These are phyloP conservation scores for Solanum aculeatissimum DNA, from an alignment of 305 asterid species.

Conservation along the genomic window DNA sequence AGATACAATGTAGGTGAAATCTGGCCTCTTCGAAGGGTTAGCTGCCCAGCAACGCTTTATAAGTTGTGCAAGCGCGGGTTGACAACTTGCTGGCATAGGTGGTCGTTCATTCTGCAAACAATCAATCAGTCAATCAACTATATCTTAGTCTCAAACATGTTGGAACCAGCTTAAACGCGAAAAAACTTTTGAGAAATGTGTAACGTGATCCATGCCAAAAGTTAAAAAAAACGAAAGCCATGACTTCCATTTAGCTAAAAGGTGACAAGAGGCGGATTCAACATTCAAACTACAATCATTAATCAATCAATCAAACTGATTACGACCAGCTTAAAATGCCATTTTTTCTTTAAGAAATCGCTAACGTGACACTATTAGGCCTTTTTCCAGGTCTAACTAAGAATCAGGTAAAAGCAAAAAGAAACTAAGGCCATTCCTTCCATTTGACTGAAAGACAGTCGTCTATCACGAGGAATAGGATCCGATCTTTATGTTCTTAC, in stretches of 20 bases:
- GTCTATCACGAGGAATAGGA: neutral
- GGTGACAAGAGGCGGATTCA: neutral
- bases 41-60: conserved; percentile 87
- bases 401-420: neutral
- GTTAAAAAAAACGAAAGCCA: neutral
- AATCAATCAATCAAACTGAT: neutral
- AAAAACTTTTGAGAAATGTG: neutral
- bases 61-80: conserved; percentile 69
- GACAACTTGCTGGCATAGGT: conserved; percentile 79
- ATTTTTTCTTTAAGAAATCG: neutral
- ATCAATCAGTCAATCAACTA: neutral
- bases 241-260: neutral
- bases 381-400: neutral
- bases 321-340: neutral
- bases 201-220: neutral
- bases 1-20: conserved; percentile 60
- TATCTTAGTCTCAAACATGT: neutral
- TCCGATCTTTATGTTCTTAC: neutral
- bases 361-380: neutral
- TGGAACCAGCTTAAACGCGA: neutral
- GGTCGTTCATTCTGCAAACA: conserved; percentile 74
- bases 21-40: conserved; percentile 76
- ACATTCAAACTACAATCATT: neutral
- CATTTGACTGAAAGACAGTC: neutral
- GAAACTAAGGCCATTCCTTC: neutral